Evolutionary conservation across 306 rosid genomes (phyloP), one percentile per base, ranked within the genome.

Genomic region (Abrus precatorius): DNA sequence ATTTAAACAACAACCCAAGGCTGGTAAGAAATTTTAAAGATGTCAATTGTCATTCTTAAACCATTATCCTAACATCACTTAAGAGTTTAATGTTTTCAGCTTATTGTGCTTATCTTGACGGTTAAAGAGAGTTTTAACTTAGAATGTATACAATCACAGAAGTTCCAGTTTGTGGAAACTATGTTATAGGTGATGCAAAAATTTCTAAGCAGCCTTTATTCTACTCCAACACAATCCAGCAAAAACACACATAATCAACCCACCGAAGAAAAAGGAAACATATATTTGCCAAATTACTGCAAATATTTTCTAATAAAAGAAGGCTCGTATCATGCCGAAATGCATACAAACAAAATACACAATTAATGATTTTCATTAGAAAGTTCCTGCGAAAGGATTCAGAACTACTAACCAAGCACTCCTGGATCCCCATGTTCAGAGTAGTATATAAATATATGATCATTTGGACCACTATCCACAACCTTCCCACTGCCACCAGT

Each of bases 341-440:
- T 61, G 62, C 69, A 68, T 9, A 73, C 5, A 72, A 64, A 28
- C 55, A 71, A 65, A 28, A 36, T 33, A 49, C 33, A 40, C 14
- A 45, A 43, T 56, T 28, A 30, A 38, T 27, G 32, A 75, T 43
- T 60, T 64, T 79, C 55, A 40, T 9, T 33, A 44, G 36, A n/a
- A 27, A 48, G 36, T 14, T 56, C 61, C 38, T 2, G 14, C 3
- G 33, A 61, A 75, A 74, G 56, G 72, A 70, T 69, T 61, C 34
- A 53, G 62, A 48, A 69, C 40, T 49, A 90, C 97, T 90, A 84
- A 96, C 99, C 98, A 75, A 96, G 97, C 74, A 93, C 91, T 40
- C 98, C 99, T 6, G 98, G 93, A 80, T 97, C 99, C 8, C 99
- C 99, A 54, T 96, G 99, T 73, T 96, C 99, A 36, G 88, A 79